These are phyloP conservation scores for Cenococcum geophilum DNA, from an alignment of 495 filamentous ascomycete genomes.

Conservation along the genomic window DNA sequence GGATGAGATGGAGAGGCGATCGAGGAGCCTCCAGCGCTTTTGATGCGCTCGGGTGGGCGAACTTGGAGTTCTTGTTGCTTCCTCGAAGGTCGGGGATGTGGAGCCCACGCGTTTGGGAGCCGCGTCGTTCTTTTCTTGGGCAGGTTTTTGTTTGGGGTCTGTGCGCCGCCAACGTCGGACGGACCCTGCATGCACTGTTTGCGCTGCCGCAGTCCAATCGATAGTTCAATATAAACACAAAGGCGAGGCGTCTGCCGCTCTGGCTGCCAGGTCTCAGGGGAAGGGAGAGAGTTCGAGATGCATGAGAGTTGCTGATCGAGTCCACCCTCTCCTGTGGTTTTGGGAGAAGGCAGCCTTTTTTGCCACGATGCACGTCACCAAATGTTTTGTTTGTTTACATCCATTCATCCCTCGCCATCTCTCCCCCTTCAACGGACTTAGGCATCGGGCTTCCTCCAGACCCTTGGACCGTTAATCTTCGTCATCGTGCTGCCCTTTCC, in stretches of 20 bases:
- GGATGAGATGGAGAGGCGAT: neutral
- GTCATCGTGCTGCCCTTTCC: neutral
- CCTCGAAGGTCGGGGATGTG: neutral
- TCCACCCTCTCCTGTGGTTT: neutral
- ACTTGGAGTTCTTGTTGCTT: neutral
- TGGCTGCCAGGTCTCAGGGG: neutral
- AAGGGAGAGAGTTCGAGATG: neutral
- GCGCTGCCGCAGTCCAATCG: neutral
- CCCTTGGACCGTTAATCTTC: neutral
- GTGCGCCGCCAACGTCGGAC: neutral
- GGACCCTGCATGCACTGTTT: constrained; percentile 1
- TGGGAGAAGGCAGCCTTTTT: neutral
- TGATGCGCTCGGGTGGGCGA: neutral
- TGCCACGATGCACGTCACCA: neutral
- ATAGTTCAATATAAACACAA: neutral
- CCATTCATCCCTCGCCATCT: too few species aligned
- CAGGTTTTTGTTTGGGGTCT: neutral
- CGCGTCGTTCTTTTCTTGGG: neutral
- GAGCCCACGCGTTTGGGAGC: constrained; percentile 1
- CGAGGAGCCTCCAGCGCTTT: neutral
- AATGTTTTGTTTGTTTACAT: neutral
- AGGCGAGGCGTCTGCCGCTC: neutral
- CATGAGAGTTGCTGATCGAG: neutral
- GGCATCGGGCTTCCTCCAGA: neutral
- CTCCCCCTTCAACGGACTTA: neutral